Evolutionary conservation across 176 grass and related monocot genomes (phyloP).

Genomic region (Rhipidocladum racemiflorum): DNA sequence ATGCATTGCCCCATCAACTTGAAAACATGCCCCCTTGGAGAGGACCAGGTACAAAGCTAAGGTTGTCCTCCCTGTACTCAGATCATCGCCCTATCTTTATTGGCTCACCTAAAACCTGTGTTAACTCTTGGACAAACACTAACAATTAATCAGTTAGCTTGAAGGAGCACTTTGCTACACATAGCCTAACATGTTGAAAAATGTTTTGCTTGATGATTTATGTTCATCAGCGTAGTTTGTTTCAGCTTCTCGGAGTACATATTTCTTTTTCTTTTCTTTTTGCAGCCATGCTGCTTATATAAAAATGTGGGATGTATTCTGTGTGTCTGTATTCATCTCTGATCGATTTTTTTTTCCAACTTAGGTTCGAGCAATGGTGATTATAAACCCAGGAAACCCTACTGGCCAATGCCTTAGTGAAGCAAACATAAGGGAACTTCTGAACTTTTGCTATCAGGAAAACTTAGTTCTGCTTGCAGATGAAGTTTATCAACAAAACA

Average conservation of each 20-base stretch:
- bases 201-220: slow-evolving; percentile 1
- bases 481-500: slow-evolving; percentile 99
- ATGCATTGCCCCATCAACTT: neutral
- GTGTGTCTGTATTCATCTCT: neutral
- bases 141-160: neutral
- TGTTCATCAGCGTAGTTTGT: neutral
- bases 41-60: neutral
- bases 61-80: neutral
- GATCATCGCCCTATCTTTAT: neutral
- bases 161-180: neutral
- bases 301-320: neutral
- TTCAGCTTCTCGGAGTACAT: slow-evolving; percentile 1
- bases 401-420: slow-evolving; percentile 97
- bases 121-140: neutral
- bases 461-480: slow-evolving; percentile 90
- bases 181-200: neutral
- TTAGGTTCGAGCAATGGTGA: slow-evolving; percentile 97
- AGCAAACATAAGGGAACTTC: slow-evolving; percentile 74
- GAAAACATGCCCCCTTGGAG: neutral
- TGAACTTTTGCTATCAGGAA: slow-evolving; percentile 82
- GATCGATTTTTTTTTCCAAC: neutral
- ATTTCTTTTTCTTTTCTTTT: neutral
- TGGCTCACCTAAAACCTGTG: neutral
- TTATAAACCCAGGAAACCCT: slow-evolving; percentile 98
- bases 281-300: neutral